Conservation (phyloP, 495 filamentous ascomycete species). For the Hypoxylon crocopeplum region DNA sequence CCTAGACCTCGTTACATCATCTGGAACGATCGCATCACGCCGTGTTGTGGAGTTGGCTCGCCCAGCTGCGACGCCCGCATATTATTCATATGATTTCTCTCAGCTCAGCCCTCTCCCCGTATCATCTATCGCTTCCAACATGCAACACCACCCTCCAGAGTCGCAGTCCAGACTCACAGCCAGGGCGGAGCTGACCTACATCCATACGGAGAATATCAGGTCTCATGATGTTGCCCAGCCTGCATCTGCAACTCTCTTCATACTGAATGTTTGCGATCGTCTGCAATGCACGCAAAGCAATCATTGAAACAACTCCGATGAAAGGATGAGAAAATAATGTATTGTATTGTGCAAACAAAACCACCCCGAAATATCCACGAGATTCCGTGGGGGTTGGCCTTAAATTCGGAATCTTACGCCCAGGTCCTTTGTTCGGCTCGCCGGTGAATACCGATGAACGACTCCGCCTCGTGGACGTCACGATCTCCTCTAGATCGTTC, state of each 20-base stretch:
- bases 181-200: constrained; percentile 28
- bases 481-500: constrained; percentile 32
- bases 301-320: not conserved
- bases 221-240: constrained; percentile 19
- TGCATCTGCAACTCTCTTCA: too few relatives aligned
- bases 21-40: constrained; percentile 27
- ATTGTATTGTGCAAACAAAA: not conserved
- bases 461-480: constrained; percentile 25
- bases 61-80: constrained; percentile 16
- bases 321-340: constrained; percentile 8
- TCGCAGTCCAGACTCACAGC: constrained; percentile 17
- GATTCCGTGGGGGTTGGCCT: constrained; percentile 27
- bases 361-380: constrained; percentile 33
- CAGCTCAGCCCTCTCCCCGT: constrained; percentile 21
- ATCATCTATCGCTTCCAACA: constrained; percentile 14
- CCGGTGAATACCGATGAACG: constrained; percentile 33
- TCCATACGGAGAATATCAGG: constrained; percentile 14
- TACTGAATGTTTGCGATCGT: not conserved
- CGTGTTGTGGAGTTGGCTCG: constrained; percentile 21
- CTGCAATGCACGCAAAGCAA: not conserved
- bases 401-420: constrained; percentile 21
- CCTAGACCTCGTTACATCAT: constrained; percentile 11
- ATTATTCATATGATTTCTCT: constrained; percentile 18
- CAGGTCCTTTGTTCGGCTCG: constrained; percentile 3
- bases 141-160: constrained; percentile 16